These are phyloP conservation scores for Pseudogymnoascus sp. DNA, from an alignment of 2,329 filamentous ascomycete genomes.

Conservation along the genomic window DNA sequence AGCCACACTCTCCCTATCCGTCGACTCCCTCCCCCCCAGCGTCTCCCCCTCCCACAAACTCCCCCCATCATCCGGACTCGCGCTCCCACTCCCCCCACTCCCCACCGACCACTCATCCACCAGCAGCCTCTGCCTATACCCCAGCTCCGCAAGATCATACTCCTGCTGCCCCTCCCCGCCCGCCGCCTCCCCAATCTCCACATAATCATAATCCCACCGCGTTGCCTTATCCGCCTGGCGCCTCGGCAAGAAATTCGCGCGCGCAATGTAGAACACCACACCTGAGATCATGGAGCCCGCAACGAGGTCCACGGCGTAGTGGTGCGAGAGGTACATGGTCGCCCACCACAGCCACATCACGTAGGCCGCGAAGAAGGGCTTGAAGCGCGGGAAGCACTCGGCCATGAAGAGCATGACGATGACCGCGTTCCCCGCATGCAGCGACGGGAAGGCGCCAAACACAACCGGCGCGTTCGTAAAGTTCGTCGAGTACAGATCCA, in stretches of 20 bases:
- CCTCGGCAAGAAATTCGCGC: constrained; percentile 71
- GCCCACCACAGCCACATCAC: constrained; percentile 96
- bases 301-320: constrained; percentile 91
- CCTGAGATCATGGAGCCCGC: constrained; percentile 73
- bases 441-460: constrained; percentile 88
- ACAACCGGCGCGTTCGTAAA: constrained; percentile 87
- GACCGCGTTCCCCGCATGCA: constrained; percentile 84
- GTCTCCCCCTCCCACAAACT: constrained; percentile 50
- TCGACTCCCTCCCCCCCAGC: constrained; percentile 23
- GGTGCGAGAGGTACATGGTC: constrained; percentile 95
- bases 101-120: constrained; percentile 73
- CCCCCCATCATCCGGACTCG: constrained; percentile 43
- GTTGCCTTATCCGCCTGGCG: constrained; percentile 77
- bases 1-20: constrained; percentile 1
- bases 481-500: constrained; percentile 86
- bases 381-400: constrained; percentile 78
- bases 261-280: constrained; percentile 72
- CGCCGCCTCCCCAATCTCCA: constrained; percentile 67
- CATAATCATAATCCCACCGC: constrained; percentile 92
- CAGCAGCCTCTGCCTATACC: constrained; percentile 21
- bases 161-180: constrained; percentile 46
- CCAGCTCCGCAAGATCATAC: constrained; percentile 35
- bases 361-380: constrained; percentile 73
- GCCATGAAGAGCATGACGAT: constrained; percentile 89
- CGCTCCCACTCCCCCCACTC: constrained; percentile 32